phyloP scores from a whole-genome alignment of 495 filamentous ascomycete genomes.

The Clohesyomyces aquaticus region DNA sequence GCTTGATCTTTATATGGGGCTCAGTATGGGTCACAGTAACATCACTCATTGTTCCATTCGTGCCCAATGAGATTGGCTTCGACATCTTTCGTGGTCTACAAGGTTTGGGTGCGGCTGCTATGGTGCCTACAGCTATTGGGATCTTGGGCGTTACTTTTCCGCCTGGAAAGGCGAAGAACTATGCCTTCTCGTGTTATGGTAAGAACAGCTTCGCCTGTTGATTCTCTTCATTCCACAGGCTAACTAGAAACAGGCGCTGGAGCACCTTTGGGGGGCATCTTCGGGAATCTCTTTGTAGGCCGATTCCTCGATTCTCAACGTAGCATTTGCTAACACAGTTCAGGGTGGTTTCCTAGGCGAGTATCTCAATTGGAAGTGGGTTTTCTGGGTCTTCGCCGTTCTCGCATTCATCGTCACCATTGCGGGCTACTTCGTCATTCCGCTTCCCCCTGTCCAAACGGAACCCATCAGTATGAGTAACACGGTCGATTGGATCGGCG shows the following conservation, averaged over 20 bases:
- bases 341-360: conserved; percentile 56
- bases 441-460: conserved; percentile 29
- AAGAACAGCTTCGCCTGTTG: background rate
- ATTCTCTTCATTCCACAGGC: background rate
- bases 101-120: conserved; percentile 46
- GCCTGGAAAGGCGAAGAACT: conserved; percentile 65
- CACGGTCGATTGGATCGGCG: conserved; percentile 47
- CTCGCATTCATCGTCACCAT: conserved; percentile 40
- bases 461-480: conserved; percentile 23
- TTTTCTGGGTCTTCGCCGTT: conserved; percentile 50
- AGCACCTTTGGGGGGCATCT: conserved; percentile 54
- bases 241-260: conserved; percentile 35
- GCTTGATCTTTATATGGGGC: conserved; percentile 47
- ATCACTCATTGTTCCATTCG: conserved; percentile 44
- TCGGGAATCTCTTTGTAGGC: conserved; percentile 56
- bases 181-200: conserved; percentile 55
- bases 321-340: conserved; percentile 8
- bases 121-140: conserved; percentile 59
- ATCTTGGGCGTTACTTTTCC: conserved; percentile 65
- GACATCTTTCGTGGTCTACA: conserved; percentile 48
- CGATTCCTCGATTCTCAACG: background rate
- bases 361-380: conserved; percentile 63
- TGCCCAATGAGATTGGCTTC: conserved; percentile 47
- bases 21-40: conserved; percentile 44
- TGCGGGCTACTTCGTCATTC: conserved; percentile 45